Percentiles rank a stretch among this genome's conserved stretches.
These are phyloP conservation scores for Allantophomopsis lycopodina DNA, from an alignment of 2,329 filamentous ascomycete species.

Conservation along the genomic window DNA sequence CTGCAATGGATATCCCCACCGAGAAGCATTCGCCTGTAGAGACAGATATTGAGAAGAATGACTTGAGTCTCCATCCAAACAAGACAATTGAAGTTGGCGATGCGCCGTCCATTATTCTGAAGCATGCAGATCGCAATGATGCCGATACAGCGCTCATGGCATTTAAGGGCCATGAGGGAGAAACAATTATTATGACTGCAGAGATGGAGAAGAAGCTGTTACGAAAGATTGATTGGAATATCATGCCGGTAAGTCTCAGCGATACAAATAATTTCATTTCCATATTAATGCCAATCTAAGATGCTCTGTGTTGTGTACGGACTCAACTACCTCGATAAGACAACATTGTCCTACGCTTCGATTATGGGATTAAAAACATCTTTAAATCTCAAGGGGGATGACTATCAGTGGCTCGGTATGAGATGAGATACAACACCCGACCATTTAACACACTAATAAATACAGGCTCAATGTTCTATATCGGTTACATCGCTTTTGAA, in stretches of 20 bases:
- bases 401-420: constrained; percentile 31
- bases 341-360: constrained; percentile 32
- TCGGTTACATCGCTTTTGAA: constrained; percentile 20
- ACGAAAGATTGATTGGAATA: constrained; percentile 29
- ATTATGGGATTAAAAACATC: constrained; percentile 32
- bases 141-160: constrained; percentile 29
- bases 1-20: too few species aligned
- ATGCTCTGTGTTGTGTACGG: constrained; percentile 43
- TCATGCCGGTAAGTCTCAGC: constrained; percentile 23
- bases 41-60: too few species aligned
- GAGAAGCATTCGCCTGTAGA: too few species aligned
- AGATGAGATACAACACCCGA: too few species aligned
- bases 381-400: constrained; percentile 22
- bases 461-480: constrained; percentile 27
- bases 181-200: constrained; percentile 21
- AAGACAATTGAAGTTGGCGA: background rate
- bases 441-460: too few species aligned
- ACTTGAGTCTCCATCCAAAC: background rate
- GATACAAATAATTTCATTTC: background rate
- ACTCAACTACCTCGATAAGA: constrained; percentile 37
- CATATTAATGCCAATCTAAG: constrained; percentile 7
- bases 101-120: constrained; percentile 8
- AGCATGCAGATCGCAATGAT: constrained; percentile 23
- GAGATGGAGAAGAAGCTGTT: constrained; percentile 25
- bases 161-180: constrained; percentile 22